Evolutionary conservation across 108 stramenopile species (phyloP).

Genomic region (Discostella pseudostelligera): DNA sequence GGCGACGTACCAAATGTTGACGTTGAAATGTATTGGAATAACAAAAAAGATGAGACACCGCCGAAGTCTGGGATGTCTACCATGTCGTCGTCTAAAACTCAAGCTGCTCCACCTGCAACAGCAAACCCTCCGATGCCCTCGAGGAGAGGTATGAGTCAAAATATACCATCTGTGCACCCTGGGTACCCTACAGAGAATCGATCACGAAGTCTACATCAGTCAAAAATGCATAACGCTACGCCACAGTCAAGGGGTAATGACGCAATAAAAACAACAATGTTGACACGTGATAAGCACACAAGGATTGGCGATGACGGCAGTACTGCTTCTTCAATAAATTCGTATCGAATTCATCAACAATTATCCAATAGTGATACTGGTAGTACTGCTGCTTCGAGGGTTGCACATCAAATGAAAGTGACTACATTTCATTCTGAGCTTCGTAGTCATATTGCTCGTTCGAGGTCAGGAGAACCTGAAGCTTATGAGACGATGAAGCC

Average conservation of each 20-base stretch:
- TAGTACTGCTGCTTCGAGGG: too few relatives aligned
- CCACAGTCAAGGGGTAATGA: slow-evolving; percentile 6
- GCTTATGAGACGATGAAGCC: slow-evolving; percentile 13
- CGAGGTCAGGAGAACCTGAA: slow-evolving; percentile 13
- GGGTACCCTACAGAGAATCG: neutral
- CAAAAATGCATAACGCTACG: neutral
- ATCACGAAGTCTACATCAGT: neutral
- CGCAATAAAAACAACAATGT: neutral
- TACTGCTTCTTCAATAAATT: neutral
- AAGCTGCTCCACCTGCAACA: too few relatives aligned
- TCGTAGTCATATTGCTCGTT: slow-evolving; percentile 25
- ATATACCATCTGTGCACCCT: slow-evolving; percentile 39
- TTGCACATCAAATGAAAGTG: too few relatives aligned
- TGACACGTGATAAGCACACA: too few relatives aligned
- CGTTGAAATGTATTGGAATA: slow-evolving; percentile 31
- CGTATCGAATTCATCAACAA: neutral
- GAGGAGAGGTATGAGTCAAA: slow-evolving; percentile 14
- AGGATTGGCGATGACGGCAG: slow-evolving; percentile 4
- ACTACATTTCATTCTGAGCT: neutral
- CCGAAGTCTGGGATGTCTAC: neutral
- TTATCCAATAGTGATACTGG: too few relatives aligned
- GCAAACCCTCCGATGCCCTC: too few relatives aligned
- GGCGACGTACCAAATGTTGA: slow-evolving; percentile 24
- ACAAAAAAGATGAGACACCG: neutral
- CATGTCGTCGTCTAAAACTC: too few relatives aligned